phyloP scores from a whole-genome alignment of 371 early-diverging fungal species.

The Enteropsectra breve region DNA sequence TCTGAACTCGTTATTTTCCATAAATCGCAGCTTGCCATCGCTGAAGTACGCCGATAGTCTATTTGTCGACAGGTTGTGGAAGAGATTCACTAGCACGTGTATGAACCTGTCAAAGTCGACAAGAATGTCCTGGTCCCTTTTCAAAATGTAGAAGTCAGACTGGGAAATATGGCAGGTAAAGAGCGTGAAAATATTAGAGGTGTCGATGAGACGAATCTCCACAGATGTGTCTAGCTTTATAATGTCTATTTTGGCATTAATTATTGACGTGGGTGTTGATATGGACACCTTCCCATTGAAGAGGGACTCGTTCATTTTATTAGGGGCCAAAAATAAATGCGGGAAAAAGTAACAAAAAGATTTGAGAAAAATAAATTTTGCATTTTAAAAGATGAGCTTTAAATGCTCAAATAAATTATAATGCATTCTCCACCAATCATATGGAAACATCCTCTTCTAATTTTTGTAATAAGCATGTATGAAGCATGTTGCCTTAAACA shows the following conservation, averaged over 20 bases:
- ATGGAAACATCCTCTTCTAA: too few relatives aligned
- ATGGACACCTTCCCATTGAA: conserved; percentile 52
- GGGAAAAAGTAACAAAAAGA: too few relatives aligned
- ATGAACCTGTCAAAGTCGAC: conserved; percentile 58
- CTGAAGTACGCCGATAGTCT: conserved; percentile 40
- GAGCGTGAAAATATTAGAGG: conserved; percentile 52
- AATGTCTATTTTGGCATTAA: conserved; percentile 53
- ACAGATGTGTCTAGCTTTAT: conserved; percentile 19
- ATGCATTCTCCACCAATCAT: too few relatives aligned
- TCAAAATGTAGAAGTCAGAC: conserved; percentile 56
- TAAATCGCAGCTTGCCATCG: conserved; percentile 40
- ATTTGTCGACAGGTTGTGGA: conserved; percentile 44
- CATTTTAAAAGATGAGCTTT: too few relatives aligned
- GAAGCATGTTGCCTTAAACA: too few relatives aligned
- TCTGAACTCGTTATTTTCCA: conserved; percentile 58
- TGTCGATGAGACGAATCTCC: conserved; percentile 54
- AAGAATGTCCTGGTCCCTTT: conserved; percentile 59
- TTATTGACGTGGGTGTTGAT: conserved; percentile 23
- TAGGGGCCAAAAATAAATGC: too few relatives aligned
- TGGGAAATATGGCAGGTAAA: conserved; percentile 44
- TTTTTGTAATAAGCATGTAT: too few relatives aligned
- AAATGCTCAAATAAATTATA: too few relatives aligned
- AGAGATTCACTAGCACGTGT: conserved; percentile 48
- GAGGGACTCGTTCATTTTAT: conserved; percentile 49
- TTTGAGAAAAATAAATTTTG: too few relatives aligned